Evolutionary conservation across 345 rosid genomes (phyloP), one percentile per base, ranked within the genome.

Genomic region (Geranium rotundifolium): DNA sequence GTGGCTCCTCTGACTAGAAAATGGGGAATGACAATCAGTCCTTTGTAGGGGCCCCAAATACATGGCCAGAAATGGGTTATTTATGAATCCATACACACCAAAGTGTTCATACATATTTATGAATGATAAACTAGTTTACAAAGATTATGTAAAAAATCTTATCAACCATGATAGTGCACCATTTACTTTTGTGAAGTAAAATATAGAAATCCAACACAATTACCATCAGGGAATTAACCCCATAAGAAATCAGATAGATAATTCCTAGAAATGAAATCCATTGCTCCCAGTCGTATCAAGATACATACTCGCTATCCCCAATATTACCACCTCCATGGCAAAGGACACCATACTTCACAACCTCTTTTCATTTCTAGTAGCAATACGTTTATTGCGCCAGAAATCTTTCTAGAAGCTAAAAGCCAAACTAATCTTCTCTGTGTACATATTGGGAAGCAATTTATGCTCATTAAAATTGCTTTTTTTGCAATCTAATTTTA

Each of bases 1-100:
- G 81, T 18, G 72, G 81, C 65, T 83, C 84, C 73, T 82, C 88
- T 14, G 86, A 68, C 99, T 88, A 75, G 72, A 67, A 71, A 19
- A 60, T 1, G 17, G 29, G 27, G 15, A 19, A 19, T 23, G 27
- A 0, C 27, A 23, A 23, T 17, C 17, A 19, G 17, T 5, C 18
- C 16, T 30, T 37, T 30, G 34, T 23, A 23, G 27, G 46, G 16
- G 46, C 41, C 29, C 62, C 15, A 55, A 7, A 55, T 17, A 17
- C 19, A 17, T 55, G 19, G 57, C 19, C 19, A 55, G 1, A 55
- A 55, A n/a, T 55, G 0, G n/a, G 9, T 1, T 46, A 46, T 46
- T 23, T 23, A 23, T 23, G 27, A 23, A 23, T 23, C 27, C 27
- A 23, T 23, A 23, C 52, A 0, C 8, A 46, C 52, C 27, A 10